Evolutionary conservation across 23 red algal species (phyloP), one percentile per base, ranked within the genome.

Genomic region (Pyropia haitanensis): DNA sequence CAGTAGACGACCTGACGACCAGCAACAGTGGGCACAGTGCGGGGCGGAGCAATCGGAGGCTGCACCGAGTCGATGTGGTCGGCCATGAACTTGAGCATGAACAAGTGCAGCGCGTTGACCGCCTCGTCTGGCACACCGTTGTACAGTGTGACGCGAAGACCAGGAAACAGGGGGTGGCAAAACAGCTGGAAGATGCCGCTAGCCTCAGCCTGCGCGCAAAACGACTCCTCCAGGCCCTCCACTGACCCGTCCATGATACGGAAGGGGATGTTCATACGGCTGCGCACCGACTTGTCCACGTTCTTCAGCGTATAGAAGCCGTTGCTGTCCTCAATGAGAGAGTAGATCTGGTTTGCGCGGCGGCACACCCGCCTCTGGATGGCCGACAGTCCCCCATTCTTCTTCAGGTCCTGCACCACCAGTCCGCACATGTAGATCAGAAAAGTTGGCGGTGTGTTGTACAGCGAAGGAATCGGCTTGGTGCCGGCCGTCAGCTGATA

Each of bases 381-480:
- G 0, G 49, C 74, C 0, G 56, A 61, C 12, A 78, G 15, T 1
- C 74, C 74, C 23, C 74, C 74, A 24, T 54, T 67, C 61, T 78
- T 78, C 44, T 67, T 27, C 27, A 58, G 65, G 60, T 78, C 74
- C 46, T 65, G 59, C 33, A 78, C 53, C 46, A 78, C 74, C 24
- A 78, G 61, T 51, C 67, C 74, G 21, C 65, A 61, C 74, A 78
- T 78, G 74, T 78, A 78, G 74, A 78, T 78, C 27, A 78, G 61
- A 64, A 78, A 78, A 1, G 74, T 78, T 18, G 74, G 74, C 58
- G 74, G 74, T 21, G 74, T 78, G 49, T 78, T 78, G 61, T 78
- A 78, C 22, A 78, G 28, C 5, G 74, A 78, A 8, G 74, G 18
- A 30, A 78, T 66, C 28, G 74, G 74, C 61, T 78, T 78, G 44